Evolutionary conservation across 2,329 filamentous ascomycete genomes (phyloP).

Genomic region (Cladophialophora exuberans): DNA sequence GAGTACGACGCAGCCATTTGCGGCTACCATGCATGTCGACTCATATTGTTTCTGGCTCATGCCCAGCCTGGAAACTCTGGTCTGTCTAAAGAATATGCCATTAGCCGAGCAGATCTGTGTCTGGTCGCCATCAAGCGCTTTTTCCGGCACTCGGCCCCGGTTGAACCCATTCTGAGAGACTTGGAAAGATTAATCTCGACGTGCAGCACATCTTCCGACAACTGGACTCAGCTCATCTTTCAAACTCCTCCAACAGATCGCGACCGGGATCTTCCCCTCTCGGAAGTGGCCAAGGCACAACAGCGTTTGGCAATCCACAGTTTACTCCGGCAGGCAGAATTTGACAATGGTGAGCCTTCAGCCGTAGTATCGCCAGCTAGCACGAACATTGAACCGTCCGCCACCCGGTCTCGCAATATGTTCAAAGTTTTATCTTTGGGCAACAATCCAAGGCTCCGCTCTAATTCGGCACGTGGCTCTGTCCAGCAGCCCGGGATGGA

Average conservation of each 20-base stretch:
- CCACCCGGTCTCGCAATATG: not conserved
- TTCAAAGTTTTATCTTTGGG: not conserved
- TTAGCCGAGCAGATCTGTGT: constrained; percentile 6
- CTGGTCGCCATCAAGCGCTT: constrained; percentile 2
- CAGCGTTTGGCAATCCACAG: constrained; percentile 4
- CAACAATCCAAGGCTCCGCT: not conserved
- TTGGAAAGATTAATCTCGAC: not conserved
- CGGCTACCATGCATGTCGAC: constrained; percentile 1
- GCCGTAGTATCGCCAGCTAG: not conserved
- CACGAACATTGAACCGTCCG: not conserved
- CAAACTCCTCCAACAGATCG: not conserved
- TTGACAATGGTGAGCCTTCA: not conserved
- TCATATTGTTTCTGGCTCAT: not conserved
- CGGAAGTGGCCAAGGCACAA: not conserved
- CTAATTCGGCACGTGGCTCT: not conserved
- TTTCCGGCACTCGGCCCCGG: not conserved
- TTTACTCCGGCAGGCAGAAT: not conserved
- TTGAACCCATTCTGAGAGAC: not conserved
- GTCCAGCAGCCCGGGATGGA: not conserved
- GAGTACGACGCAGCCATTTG: constrained; percentile 6
- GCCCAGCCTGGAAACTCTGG: not conserved
- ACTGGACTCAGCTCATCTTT: not conserved
- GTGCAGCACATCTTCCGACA: not conserved
- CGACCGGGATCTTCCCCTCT: not conserved
- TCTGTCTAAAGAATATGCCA: not conserved